These are phyloP conservation scores for Metarhizium robertsii DNA, from an alignment of 2,329 filamentous ascomycete genomes.

Conservation along the genomic window DNA sequence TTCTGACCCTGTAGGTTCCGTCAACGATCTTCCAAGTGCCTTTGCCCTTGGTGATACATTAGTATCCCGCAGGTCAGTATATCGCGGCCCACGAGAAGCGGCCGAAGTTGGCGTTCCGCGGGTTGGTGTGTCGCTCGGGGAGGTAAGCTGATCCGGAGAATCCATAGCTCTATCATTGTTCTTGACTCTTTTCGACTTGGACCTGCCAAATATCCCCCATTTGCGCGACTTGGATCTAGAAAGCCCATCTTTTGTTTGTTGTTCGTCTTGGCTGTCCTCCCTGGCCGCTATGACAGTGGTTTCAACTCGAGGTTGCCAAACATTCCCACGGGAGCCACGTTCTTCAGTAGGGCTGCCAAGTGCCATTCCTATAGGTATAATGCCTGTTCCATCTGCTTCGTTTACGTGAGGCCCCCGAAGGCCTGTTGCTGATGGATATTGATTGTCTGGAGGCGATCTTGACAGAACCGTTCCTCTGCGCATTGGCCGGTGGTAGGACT, in stretches of 20 bases:
- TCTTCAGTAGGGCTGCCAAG: constrained; percentile 57
- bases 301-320: constrained; percentile 18
- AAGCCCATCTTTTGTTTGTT: constrained; percentile 9
- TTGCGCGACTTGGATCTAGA: constrained; percentile 41
- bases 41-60: background rate
- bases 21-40: background rate
- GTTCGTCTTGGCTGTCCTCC: constrained; percentile 9
- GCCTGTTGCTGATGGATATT: background rate
- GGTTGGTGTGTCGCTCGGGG: background rate
- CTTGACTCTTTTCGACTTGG: constrained; percentile 24
- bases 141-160: constrained; percentile 3
- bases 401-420: constrained; percentile 12
- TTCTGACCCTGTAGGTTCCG: background rate
- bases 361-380: constrained; percentile 60
- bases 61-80: background rate
- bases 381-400: constrained; percentile 19
- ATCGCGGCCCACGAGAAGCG: background rate
- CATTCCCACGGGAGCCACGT: constrained; percentile 16
- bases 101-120: background rate
- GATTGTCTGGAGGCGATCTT: constrained; percentile 29
- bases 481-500: background rate
- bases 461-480: constrained; percentile 2
- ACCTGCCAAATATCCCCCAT: constrained; percentile 48
- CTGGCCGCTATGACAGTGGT: constrained; percentile 15
- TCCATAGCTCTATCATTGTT: constrained; percentile 7